Conservation (phyloP, 805 yeast species). For the Candida sphagnicola region DNA sequence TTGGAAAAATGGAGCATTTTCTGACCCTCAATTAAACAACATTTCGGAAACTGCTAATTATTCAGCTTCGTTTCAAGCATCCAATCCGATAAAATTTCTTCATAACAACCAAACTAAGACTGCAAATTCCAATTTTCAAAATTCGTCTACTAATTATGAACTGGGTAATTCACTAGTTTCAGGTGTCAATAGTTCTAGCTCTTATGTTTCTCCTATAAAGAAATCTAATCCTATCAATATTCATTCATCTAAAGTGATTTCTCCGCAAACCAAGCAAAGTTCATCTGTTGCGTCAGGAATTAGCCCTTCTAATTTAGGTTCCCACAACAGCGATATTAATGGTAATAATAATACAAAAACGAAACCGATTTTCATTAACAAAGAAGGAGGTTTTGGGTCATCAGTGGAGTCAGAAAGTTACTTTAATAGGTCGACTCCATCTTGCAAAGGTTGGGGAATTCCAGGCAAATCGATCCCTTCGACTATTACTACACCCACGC, state of each 20-base stretch:
- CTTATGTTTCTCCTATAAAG: not conserved
- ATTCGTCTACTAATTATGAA: not conserved
- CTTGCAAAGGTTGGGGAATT: conserved; percentile 46
- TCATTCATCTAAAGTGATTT: not conserved
- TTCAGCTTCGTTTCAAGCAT: not conserved
- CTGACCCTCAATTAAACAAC: not conserved
- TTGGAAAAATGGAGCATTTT: not conserved
- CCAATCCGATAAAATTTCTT: not conserved
- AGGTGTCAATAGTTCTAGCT: not conserved
- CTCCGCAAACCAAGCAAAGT: not conserved
- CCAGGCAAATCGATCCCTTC: conserved; percentile 33
- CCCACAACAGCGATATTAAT: too few species aligned
- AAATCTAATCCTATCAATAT: not conserved
- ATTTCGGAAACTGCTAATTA: not conserved
- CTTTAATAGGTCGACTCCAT: conserved; percentile 19
- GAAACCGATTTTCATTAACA: conserved; percentile 13
- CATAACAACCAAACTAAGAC: not conserved
- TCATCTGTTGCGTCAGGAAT: not conserved
- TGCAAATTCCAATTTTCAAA: not conserved
- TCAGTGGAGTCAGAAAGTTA: conserved; percentile 20
- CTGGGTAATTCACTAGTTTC: not conserved
- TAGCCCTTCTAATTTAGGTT: not conserved
- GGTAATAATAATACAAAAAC: not conserved
- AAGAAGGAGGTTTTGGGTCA: conserved; percentile 9
- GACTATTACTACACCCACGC: conserved; percentile 15